phyloP scores from a whole-genome alignment of 2,329 filamentous ascomycete species.

The Sporothrix curviconia region DNA sequence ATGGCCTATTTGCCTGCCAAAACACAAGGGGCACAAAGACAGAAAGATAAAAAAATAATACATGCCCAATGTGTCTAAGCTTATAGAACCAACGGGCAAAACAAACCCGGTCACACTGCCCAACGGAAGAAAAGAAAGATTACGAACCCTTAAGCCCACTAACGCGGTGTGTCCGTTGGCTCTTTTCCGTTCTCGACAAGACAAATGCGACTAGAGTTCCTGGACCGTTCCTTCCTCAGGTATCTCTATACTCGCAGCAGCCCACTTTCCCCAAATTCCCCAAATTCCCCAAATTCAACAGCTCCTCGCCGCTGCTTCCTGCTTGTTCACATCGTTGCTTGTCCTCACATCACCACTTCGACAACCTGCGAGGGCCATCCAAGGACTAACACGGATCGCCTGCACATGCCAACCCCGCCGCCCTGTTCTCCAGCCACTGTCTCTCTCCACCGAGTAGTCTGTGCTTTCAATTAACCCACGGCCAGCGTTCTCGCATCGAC shows the following conservation, averaged over 20 bases:
- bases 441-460: not conserved
- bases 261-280: not conserved
- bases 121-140: not conserved
- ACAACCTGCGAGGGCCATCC: too few relatives aligned
- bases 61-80: too few relatives aligned
- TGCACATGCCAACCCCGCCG: not conserved
- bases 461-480: not conserved
- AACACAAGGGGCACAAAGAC: too few relatives aligned
- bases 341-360: not conserved
- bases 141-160: not conserved
- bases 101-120: not conserved
- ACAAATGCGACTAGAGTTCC: not conserved
- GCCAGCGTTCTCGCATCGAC: not conserved
- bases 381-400: not conserved
- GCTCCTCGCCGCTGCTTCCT: too few relatives aligned
- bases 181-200: not conserved
- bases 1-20: too few relatives aligned
- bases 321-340: too few relatives aligned
- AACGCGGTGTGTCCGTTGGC: not conserved
- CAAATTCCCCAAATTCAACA: too few relatives aligned
- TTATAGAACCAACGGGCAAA: not conserved
- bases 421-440: not conserved
- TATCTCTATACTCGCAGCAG: too few relatives aligned
- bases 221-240: too few relatives aligned
- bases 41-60: too few relatives aligned